phyloP scores from a whole-genome alignment of 73 alveolate genomes.

The Paramecium pentaurelia region DNA sequence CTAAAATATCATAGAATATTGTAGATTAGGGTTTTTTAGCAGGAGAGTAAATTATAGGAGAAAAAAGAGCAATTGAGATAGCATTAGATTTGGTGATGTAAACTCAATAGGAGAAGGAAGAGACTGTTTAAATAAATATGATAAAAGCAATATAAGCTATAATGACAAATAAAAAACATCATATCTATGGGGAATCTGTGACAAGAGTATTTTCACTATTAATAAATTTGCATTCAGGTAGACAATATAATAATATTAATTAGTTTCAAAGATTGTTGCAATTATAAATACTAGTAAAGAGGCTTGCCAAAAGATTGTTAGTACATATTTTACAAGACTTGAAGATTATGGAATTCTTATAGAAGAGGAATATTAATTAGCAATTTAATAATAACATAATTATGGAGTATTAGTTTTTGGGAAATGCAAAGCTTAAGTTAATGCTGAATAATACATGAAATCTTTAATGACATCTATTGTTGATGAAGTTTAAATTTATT shows the following conservation, averaged over 20 bases:
- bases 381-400: background rate
- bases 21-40: background rate
- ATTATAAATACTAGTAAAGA: background rate
- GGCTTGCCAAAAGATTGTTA: conserved; percentile 9
- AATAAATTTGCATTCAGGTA: conserved; percentile 27
- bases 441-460: background rate
- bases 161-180: conserved; percentile 11
- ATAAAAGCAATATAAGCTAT: conserved; percentile 13
- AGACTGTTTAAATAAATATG: conserved; percentile 5
- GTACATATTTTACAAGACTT: background rate
- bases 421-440: background rate
- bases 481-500: background rate
- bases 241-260: background rate
- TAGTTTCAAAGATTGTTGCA: background rate
- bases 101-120: background rate
- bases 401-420: background rate
- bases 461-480: background rate
- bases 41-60: background rate
- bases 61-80: background rate
- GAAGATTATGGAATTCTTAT: conserved; percentile 12
- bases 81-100: background rate
- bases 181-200: background rate
- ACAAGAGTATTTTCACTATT: conserved; percentile 1
- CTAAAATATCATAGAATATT: background rate
- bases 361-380: background rate